A percentile compares a stretch with the other conserved stretches of the same genome.
Evolutionary conservation across 495 filamentous ascomycete genomes (phyloP).

Genomic region (Tuber melanosporum): DNA sequence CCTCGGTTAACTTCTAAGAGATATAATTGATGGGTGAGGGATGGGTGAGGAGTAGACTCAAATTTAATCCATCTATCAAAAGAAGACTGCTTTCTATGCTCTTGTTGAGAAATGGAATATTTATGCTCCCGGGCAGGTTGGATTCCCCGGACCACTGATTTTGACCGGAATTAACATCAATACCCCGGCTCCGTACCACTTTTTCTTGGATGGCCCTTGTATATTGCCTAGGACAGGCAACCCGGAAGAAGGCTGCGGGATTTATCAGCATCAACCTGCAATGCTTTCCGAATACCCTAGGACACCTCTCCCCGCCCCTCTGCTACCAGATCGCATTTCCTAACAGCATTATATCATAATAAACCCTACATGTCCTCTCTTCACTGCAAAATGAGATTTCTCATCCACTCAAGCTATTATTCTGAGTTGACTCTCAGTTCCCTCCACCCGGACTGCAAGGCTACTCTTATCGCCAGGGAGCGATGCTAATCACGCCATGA

Average conservation of each 20-base stretch:
- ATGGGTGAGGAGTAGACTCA: too few relatives aligned
- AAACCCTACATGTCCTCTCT: not conserved
- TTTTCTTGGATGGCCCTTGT: too few relatives aligned
- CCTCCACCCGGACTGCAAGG: not conserved
- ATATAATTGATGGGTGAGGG: too few relatives aligned
- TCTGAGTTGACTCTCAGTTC: not conserved
- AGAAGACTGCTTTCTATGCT: too few relatives aligned
- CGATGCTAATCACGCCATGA: not conserved
- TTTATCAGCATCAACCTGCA: not conserved
- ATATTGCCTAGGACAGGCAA: too few relatives aligned
- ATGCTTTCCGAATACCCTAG: not conserved
- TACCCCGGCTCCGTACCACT: too few relatives aligned
- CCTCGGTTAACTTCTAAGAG: too few relatives aligned
- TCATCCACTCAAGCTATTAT: not conserved
- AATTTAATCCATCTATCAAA: too few relatives aligned
- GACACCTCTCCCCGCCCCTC: not conserved
- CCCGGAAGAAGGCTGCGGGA: not conserved
- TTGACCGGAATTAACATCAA: too few relatives aligned
- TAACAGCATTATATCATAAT: not conserved
- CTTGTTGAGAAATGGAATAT: too few relatives aligned
- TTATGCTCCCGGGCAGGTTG: too few relatives aligned
- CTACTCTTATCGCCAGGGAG: not conserved
- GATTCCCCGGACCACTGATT: too few relatives aligned
- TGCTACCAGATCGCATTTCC: not conserved
- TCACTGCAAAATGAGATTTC: not conserved